Conservation (phyloP, 108 stramenopile genomes). For the Skeletonema menzelii region DNA sequence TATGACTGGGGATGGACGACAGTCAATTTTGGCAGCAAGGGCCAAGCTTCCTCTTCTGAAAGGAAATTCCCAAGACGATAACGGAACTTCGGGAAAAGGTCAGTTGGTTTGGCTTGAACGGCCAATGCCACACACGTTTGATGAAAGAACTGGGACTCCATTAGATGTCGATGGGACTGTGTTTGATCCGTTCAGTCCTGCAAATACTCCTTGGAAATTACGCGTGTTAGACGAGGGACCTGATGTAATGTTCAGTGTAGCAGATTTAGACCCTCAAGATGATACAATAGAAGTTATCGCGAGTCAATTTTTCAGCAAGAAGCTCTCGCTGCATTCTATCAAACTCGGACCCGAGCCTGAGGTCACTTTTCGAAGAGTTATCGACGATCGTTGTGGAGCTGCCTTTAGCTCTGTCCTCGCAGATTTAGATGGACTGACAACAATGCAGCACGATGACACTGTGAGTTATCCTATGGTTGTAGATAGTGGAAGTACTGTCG, state of each 20-base stretch:
- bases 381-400: constrained; percentile 88
- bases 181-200: constrained; percentile 76
- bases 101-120: constrained; percentile 87
- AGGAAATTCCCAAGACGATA: constrained; percentile 7
- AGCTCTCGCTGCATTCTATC: constrained; percentile 85
- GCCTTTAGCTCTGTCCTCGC: constrained; percentile 88
- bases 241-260: constrained; percentile 96
- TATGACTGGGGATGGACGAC: constrained; percentile 87
- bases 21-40: constrained; percentile 89
- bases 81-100: constrained; percentile 43
- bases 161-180: constrained; percentile 79
- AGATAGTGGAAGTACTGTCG: constrained; percentile 79
- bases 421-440: constrained; percentile 65
- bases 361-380: constrained; percentile 62
- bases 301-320: constrained; percentile 88
- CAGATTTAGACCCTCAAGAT: constrained; percentile 85
- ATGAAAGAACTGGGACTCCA: constrained; percentile 66
- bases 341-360: constrained; percentile 54
- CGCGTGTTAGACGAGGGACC: constrained; percentile 88
- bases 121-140: constrained; percentile 69
- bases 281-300: constrained; percentile 90
- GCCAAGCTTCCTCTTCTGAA: constrained; percentile 60
- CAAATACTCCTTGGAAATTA: constrained; percentile 83
- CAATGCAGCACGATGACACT: background rate
- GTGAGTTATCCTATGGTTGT: constrained; percentile 42